Evolutionary conservation across 1,284 basidiomycete species (phyloP), one percentile per base, ranked within the genome.

Genomic region (Cryptococcus sp.): DNA sequence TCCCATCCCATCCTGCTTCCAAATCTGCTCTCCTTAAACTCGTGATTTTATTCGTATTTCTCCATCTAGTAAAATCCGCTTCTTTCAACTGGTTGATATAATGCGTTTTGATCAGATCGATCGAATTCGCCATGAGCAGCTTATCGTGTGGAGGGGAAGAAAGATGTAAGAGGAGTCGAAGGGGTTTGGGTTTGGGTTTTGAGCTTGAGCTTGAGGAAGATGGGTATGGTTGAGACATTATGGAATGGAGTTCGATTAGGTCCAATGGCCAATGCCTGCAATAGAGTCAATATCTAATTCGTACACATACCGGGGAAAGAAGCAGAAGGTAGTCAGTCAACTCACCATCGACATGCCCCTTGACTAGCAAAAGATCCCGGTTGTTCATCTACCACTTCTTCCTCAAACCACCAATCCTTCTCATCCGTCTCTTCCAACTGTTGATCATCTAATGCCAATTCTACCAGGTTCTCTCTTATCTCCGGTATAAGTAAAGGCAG

Each of bases 181-280:
- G 81, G 30, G 58, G 5, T 50, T 32, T 15, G 50, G 42, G 43
- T 23, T 23, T 49, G 48, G 5, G 57, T 50, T 15, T 32, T 2
- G 58, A 55, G 5, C 58, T 51, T 8, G 58, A 46, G 4, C 63
- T 41, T n/a, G 61, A 50, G 6, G 56, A 50, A 3, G 68, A 46
- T 38, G 50, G n/a, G 43, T 37, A 47, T 11, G 54, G 58, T 30
- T 55, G 58, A 31, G 70, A 58, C 49, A 76, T 72, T 43, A 63
- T 50, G 0, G 70, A 70, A 68, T 86, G 87, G 72, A 96, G 89
- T 69, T 93, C 92, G 61, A 96, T 84, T 46, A 96, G 81, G 41
- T 94, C 93, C 59, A 97, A 84, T 38, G 93, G 86, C 93, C 93
- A 96, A 76, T 97, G 91, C 91, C 93, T 96, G 67, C n/a, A 5